phyloP scores from a whole-genome alignment of 495 filamentous ascomycete genomes.

The Bathelium albidoporum region DNA sequence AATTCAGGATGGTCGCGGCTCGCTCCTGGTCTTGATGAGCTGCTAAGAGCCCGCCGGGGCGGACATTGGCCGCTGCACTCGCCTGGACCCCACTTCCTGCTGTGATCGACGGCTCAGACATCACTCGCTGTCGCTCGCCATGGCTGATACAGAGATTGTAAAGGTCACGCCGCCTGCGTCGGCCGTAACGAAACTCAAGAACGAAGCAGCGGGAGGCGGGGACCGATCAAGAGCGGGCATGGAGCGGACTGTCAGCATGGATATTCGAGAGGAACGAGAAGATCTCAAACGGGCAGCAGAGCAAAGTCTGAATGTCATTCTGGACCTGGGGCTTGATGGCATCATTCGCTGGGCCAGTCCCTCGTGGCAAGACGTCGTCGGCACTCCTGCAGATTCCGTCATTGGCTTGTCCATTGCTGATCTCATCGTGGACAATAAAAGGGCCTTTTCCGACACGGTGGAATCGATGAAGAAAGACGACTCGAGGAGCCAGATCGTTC shows the following conservation, averaged over 20 bases:
- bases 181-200: constrained; percentile 43
- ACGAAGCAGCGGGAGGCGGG: constrained; percentile 39
- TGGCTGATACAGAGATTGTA: constrained; percentile 4
- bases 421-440: constrained; percentile 64
- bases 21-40: not conserved
- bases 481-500: constrained; percentile 80
- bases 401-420: constrained; percentile 70
- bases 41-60: not conserved
- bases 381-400: constrained; percentile 61
- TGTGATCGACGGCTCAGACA: not conserved
- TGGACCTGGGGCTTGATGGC: constrained; percentile 83
- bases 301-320: constrained; percentile 88
- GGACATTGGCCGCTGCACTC: not conserved
- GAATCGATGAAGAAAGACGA: constrained; percentile 89
- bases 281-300: constrained; percentile 92
- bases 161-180: constrained; percentile 35
- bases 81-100: not conserved
- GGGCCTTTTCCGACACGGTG: constrained; percentile 68
- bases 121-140: not conserved
- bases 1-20: not conserved
- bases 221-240: constrained; percentile 37
- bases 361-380: constrained; percentile 92
- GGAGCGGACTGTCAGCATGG: constrained; percentile 51
- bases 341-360: constrained; percentile 90
- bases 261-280: constrained; percentile 71